Conservation (phyloP, 495 filamentous ascomycete species). For the Penicillium soppii region DNA sequence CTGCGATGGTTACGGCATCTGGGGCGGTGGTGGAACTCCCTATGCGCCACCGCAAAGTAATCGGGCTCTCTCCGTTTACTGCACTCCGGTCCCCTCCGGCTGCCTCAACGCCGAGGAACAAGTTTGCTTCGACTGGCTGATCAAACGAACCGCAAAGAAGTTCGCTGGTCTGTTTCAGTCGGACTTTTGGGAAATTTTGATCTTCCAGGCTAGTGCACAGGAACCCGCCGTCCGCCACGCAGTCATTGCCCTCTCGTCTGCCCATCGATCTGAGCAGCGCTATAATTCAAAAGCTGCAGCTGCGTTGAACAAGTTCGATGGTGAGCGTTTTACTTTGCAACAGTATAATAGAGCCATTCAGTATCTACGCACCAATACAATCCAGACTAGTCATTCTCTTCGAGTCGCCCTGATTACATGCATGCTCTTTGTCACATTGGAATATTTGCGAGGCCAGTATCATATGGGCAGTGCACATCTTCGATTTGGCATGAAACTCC, state of each 20-base stretch:
- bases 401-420: constrained; percentile 50
- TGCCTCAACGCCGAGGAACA: constrained; percentile 42
- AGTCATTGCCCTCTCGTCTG: constrained; percentile 60
- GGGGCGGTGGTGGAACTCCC: constrained; percentile 43
- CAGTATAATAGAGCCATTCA: constrained; percentile 28
- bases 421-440: constrained; percentile 50
- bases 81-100: constrained; percentile 19
- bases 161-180: constrained; percentile 63
- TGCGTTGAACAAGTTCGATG: constrained; percentile 3
- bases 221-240: constrained; percentile 65
- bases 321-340: constrained; percentile 17
- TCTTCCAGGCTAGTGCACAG: constrained; percentile 59
- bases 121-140: constrained; percentile 60
- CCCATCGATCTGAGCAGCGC: constrained; percentile 49
- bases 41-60: constrained; percentile 26
- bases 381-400: constrained; percentile 7
- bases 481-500: constrained; percentile 34
- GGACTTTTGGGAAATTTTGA: constrained; percentile 55
- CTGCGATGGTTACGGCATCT: constrained; percentile 59
- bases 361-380: neutral
- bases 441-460: constrained; percentile 49
- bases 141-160: constrained; percentile 53
- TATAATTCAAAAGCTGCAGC: neutral
- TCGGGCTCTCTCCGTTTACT: constrained; percentile 16
- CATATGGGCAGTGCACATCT: constrained; percentile 45